phyloP scores from a whole-genome alignment of 2,329 filamentous ascomycete species.

The Cytospora paraplurivora region DNA sequence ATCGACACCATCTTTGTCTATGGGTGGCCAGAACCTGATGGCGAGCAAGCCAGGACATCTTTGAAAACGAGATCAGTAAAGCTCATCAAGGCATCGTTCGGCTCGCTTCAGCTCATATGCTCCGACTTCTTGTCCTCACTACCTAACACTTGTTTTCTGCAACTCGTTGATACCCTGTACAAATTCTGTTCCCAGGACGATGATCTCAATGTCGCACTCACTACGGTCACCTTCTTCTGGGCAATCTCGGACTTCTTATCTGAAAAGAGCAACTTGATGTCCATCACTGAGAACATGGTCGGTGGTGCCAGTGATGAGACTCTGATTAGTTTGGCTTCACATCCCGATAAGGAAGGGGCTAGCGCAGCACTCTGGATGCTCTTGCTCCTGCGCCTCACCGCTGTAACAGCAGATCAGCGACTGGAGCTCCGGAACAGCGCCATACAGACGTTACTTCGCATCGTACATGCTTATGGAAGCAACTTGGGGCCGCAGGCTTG shows the following conservation, averaged over 20 bases:
- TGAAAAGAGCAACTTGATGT: slow-evolving; percentile 57
- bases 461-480: slow-evolving; percentile 89
- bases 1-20: slow-evolving; percentile 77
- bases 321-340: slow-evolving; percentile 59
- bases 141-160: slow-evolving; percentile 70
- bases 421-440: slow-evolving; percentile 82
- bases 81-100: slow-evolving; percentile 84
- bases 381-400: slow-evolving; percentile 69
- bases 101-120: slow-evolving; percentile 86
- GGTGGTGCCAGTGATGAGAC: slow-evolving; percentile 57
- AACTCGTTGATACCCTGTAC: slow-evolving; percentile 83
- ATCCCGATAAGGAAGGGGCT: slow-evolving; percentile 61
- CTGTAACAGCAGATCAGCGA: slow-evolving; percentile 70
- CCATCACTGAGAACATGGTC: slow-evolving; percentile 60
- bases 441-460: slow-evolving; percentile 86
- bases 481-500: slow-evolving; percentile 77
- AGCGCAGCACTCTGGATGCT: slow-evolving; percentile 78
- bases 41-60: slow-evolving; percentile 37
- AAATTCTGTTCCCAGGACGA: slow-evolving; percentile 87
- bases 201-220: slow-evolving; percentile 93
- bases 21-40: slow-evolving; percentile 40
- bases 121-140: slow-evolving; percentile 85
- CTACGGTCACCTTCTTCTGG: slow-evolving; percentile 95
- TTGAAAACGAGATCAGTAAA: slow-evolving; percentile 65
- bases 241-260: slow-evolving; percentile 87